Evolutionary conservation across 495 filamentous ascomycete genomes (phyloP).

Genomic region (Collariella sp.): DNA sequence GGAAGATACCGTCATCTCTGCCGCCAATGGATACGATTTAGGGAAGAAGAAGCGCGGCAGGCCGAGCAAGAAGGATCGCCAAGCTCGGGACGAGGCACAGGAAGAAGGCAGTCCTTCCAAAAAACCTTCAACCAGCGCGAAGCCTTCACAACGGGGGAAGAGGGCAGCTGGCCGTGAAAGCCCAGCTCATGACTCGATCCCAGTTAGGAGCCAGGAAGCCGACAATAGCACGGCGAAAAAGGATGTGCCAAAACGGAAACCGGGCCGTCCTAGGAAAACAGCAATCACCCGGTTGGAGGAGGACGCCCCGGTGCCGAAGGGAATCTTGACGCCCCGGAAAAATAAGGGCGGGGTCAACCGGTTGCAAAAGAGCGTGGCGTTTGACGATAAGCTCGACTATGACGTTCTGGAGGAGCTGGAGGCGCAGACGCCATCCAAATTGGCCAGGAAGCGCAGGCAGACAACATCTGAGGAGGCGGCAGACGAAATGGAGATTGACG

Average conservation of each 20-base stretch:
- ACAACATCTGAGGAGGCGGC: slow-evolving; percentile 15
- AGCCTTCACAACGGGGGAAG: neutral
- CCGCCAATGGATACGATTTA: neutral
- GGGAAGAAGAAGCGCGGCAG: slow-evolving; percentile 19
- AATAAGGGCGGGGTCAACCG: slow-evolving; percentile 13
- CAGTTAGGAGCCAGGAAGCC: neutral
- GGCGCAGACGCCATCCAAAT: slow-evolving; percentile 2
- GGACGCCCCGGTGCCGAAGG: slow-evolving; percentile 23
- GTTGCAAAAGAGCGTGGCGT: slow-evolving; percentile 34
- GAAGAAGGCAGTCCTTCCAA: neutral
- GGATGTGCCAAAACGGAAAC: neutral
- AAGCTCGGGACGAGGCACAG: neutral
- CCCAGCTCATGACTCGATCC: neutral
- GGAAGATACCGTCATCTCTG: neutral
- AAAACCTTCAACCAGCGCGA: neutral
- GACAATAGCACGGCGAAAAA: neutral
- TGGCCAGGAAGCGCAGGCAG: slow-evolving; percentile 5
- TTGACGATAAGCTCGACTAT: slow-evolving; percentile 21
- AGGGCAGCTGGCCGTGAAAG: neutral
- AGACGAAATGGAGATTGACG: slow-evolving; percentile 4
- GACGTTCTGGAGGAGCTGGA: slow-evolving; percentile 16
- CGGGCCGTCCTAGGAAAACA: neutral
- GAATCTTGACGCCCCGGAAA: slow-evolving; percentile 36
- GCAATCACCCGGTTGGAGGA: neutral
- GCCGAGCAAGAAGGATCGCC: slow-evolving; percentile 10